Conservation (phyloP, 2,329 filamentous ascomycete species). For the Colletotrichum incanum region DNA sequence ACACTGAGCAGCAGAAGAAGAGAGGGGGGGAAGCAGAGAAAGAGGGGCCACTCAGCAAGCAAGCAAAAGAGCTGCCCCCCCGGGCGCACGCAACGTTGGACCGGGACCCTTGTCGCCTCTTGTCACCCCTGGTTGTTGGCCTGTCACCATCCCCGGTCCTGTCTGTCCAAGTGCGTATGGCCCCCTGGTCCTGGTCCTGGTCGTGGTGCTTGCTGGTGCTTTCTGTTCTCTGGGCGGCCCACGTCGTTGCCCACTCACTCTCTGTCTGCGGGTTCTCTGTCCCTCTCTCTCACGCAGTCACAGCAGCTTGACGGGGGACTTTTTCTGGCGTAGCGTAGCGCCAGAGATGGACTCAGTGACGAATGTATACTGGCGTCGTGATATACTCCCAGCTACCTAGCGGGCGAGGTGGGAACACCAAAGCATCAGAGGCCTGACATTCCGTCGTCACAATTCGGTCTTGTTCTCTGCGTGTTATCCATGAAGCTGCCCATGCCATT, state of each 20-base stretch:
- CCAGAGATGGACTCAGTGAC: constrained; percentile 8
- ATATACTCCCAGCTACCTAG: background rate
- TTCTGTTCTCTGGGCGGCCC: background rate
- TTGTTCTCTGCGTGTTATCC: constrained; percentile 6
- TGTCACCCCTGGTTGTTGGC: constrained; percentile 23
- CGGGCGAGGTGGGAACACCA: background rate
- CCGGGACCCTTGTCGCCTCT: constrained; percentile 22
- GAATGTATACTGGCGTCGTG: constrained; percentile 6
- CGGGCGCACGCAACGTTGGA: constrained; percentile 41
- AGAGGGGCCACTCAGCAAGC: constrained; percentile 3
- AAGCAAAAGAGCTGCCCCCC: constrained; percentile 21
- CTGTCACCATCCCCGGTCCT: background rate
- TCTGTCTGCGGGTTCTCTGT: constrained; percentile 1
- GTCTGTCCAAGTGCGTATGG: constrained; percentile 10
- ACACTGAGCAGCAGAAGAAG: background rate
- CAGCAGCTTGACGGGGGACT: background rate
- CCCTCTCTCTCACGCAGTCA: background rate
- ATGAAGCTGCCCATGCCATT: constrained; percentile 1
- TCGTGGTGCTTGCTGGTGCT: background rate
- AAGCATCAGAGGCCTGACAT: background rate
- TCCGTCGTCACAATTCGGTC: constrained; percentile 34
- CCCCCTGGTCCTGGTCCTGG: constrained; percentile 12
- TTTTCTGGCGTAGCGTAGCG: background rate
- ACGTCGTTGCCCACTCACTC: background rate
- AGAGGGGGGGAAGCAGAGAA: background rate